phyloP scores from a whole-genome alignment of 176 grass and related monocot species.

The Musa acuminata region DNA sequence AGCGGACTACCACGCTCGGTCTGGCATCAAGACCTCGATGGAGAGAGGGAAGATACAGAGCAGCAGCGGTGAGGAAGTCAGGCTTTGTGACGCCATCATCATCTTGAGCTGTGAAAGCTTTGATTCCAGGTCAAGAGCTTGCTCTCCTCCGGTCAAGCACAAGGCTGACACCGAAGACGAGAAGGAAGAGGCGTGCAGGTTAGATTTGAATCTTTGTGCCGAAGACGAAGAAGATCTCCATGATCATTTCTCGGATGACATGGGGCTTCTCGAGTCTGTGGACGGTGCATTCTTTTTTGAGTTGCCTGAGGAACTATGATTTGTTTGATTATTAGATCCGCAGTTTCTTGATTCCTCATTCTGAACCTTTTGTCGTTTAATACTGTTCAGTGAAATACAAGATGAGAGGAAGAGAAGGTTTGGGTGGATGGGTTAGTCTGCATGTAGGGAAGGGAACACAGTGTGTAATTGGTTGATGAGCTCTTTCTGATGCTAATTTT shows the following conservation, averaged over 20 bases:
- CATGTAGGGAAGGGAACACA: no score
- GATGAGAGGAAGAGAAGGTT: no score
- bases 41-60: conserved; percentile 26
- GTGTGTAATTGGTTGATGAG: no score
- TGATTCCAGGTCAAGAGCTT: no score
- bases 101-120: conserved; percentile 26
- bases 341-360: no score
- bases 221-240: neutral
- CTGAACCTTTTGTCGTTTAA: no score
- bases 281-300: neutral
- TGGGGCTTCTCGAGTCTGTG: neutral
- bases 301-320: neutral
- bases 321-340: neutral
- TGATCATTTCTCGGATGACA: neutral
- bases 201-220: neutral
- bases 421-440: no score
- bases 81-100: conserved; percentile 50
- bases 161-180: neutral
- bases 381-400: no score
- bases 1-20: conserved; percentile 24
- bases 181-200: neutral
- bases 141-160: neutral
- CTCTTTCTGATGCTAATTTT: no score
- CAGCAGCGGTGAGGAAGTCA: conserved; percentile 30
- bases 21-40: conserved; percentile 34